Percentiles rank a stretch among this genome's conserved stretches.
Evolutionary conservation across 306 rosid genomes (phyloP).

Genomic region (Cicer chorassanicum): DNA sequence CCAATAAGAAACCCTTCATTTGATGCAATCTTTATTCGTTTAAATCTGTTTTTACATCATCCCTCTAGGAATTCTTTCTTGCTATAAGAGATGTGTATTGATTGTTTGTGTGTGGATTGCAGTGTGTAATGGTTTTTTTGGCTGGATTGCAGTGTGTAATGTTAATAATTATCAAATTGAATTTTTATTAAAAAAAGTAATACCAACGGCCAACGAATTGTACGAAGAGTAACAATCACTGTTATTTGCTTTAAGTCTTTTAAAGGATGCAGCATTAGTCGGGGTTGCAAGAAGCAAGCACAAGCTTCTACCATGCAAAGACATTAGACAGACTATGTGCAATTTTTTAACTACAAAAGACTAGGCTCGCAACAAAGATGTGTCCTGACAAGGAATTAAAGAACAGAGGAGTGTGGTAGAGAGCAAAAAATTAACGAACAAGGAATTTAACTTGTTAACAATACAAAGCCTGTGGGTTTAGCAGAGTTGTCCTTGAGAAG

Average conservation of each 20-base stretch:
- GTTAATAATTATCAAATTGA: too few species aligned
- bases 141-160: too few species aligned
- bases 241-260: neutral
- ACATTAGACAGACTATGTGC: neutral
- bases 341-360: neutral
- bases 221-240: too few species aligned
- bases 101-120: too few species aligned
- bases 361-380: neutral
- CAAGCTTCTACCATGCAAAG: neutral
- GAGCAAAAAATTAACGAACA: neutral
- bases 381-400: neutral
- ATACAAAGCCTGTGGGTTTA: neutral
- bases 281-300: neutral
- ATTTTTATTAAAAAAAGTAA: too few species aligned
- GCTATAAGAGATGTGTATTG: too few species aligned
- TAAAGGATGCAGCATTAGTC: neutral
- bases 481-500: slow-evolving; percentile 30
- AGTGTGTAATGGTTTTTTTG: too few species aligned
- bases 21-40: too few species aligned
- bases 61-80: too few species aligned
- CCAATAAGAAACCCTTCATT: too few species aligned
- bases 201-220: too few species aligned
- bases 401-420: neutral
- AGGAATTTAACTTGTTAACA: slow-evolving; percentile 1
- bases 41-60: too few species aligned